Evolutionary conservation across 352 stramenopile species (phyloP).

Genomic region (Phytophthora idaei): DNA sequence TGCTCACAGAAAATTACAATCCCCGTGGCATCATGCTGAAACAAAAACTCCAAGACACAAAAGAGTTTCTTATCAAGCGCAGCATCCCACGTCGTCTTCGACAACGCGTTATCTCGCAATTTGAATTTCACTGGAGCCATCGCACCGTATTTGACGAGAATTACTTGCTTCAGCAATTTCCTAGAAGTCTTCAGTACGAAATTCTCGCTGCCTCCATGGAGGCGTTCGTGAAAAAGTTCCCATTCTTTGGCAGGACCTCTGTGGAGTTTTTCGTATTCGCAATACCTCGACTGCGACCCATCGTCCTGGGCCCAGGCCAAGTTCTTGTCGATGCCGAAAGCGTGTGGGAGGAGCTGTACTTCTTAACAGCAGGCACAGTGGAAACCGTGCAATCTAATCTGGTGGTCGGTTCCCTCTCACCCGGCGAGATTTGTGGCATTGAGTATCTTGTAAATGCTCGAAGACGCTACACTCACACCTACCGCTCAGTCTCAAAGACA

Average conservation of each 20-base stretch:
- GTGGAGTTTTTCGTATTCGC: slow-evolving; percentile 80
- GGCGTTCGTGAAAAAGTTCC: slow-evolving; percentile 75
- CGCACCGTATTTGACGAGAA: slow-evolving; percentile 82
- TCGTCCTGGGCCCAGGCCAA: slow-evolving; percentile 64
- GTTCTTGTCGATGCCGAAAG: slow-evolving; percentile 76
- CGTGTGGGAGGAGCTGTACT: slow-evolving; percentile 85
- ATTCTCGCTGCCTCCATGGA: slow-evolving; percentile 82
- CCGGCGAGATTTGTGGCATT: slow-evolving; percentile 78
- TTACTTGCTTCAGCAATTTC: slow-evolving; percentile 64
- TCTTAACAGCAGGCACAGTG: slow-evolving; percentile 61
- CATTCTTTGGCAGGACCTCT: slow-evolving; percentile 75
- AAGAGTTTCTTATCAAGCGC: slow-evolving; percentile 80
- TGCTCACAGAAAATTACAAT: slow-evolving; percentile 93
- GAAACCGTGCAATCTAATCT: slow-evolving; percentile 66
- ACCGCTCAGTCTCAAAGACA: slow-evolving; percentile 64
- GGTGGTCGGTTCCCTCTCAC: slow-evolving; percentile 59
- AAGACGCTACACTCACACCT: slow-evolving; percentile 70
- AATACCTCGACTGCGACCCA: slow-evolving; percentile 64
- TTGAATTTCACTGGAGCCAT: slow-evolving; percentile 81
- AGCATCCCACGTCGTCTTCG: slow-evolving; percentile 65
- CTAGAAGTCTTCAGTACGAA: slow-evolving; percentile 77
- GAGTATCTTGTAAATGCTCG: slow-evolving; percentile 67
- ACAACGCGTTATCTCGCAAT: slow-evolving; percentile 77
- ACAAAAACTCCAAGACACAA: slow-evolving; percentile 77
- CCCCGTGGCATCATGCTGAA: slow-evolving; percentile 74